Evolutionary conservation across 2,329 filamentous ascomycete species (phyloP).

Genomic region (Exutisphaerella laricina): DNA sequence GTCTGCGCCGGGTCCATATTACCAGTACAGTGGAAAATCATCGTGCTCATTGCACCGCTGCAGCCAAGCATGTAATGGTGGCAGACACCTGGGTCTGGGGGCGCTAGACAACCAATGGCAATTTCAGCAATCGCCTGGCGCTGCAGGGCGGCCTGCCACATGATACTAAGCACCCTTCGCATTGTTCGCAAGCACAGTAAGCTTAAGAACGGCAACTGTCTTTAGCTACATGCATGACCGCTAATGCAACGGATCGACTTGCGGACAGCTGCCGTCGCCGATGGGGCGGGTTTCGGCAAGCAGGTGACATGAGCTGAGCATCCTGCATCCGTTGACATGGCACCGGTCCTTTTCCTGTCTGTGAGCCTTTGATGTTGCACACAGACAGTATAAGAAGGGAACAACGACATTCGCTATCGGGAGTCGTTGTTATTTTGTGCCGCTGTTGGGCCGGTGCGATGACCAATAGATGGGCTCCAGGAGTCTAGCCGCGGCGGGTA

Average conservation of each 20-base stretch:
- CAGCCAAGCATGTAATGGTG: not conserved
- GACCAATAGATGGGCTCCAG: slow-evolving; percentile 2
- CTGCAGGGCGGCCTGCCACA: not conserved
- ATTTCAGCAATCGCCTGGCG: not conserved
- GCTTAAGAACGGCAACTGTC: not conserved
- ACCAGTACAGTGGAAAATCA: not conserved
- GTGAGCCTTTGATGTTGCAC: too few relatives aligned
- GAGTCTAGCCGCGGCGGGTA: not conserved
- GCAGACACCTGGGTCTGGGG: too few relatives aligned
- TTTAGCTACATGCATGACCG: slow-evolving; percentile 6
- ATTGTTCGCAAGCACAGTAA: too few relatives aligned
- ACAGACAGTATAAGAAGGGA: not conserved
- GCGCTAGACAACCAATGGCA: not conserved
- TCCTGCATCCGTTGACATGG: slow-evolving; percentile 8
- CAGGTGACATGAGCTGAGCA: not conserved
- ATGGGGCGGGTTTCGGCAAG: slow-evolving; percentile 4
- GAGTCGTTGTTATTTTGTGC: not conserved
- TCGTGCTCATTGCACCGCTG: not conserved
- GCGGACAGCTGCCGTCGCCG: not conserved
- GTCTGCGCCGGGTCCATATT: not conserved
- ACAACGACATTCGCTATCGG: not conserved
- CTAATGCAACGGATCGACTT: slow-evolving; percentile 2
- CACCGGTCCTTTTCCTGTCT: too few relatives aligned
- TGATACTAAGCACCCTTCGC: not conserved
- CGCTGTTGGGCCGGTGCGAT: not conserved